A percentile compares a stretch with the other conserved stretches of the same genome.
These are phyloP conservation scores for Sporothrix pseudoabietina DNA, from an alignment of 2,329 filamentous ascomycete species.

Conservation along the genomic window DNA sequence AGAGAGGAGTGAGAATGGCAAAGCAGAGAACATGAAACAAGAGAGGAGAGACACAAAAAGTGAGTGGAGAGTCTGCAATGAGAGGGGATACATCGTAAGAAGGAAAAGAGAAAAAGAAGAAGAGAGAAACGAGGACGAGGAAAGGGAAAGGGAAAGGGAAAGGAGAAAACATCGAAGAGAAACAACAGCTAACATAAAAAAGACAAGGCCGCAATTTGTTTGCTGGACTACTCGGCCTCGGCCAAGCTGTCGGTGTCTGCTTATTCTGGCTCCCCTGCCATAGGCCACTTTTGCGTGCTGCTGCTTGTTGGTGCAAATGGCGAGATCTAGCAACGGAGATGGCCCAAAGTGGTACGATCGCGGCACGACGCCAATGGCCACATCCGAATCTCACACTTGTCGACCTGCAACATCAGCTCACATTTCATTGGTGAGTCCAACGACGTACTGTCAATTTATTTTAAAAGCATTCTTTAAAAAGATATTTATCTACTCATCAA, in stretches of 20 bases:
- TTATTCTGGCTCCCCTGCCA: neutral
- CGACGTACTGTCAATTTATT: neutral
- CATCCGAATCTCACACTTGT: neutral
- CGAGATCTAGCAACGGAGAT: constrained; percentile 2
- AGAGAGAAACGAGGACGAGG: neutral
- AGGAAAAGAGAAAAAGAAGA: neutral
- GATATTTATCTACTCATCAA: neutral
- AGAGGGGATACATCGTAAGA: constrained; percentile 11
- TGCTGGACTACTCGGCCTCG: neutral
- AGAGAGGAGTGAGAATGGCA: constrained; percentile 1
- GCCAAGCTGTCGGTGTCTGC: neutral
- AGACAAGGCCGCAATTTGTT: too few species aligned
- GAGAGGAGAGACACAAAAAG: neutral
- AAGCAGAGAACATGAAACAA: neutral
- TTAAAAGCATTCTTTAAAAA: too few species aligned
- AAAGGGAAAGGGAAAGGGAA: neutral
- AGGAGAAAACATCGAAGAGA: neutral
- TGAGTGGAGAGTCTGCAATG: constrained; percentile 5
- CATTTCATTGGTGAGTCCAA: neutral
- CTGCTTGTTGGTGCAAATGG: neutral
- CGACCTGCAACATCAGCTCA: neutral
- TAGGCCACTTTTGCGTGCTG: neutral
- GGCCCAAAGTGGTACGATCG: constrained; percentile 18
- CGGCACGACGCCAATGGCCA: neutral
- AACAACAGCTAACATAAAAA: neutral